These are phyloP conservation scores for Malassezia nana DNA, from an alignment of 1,284 basidiomycete genomes.

Conservation along the genomic window DNA sequence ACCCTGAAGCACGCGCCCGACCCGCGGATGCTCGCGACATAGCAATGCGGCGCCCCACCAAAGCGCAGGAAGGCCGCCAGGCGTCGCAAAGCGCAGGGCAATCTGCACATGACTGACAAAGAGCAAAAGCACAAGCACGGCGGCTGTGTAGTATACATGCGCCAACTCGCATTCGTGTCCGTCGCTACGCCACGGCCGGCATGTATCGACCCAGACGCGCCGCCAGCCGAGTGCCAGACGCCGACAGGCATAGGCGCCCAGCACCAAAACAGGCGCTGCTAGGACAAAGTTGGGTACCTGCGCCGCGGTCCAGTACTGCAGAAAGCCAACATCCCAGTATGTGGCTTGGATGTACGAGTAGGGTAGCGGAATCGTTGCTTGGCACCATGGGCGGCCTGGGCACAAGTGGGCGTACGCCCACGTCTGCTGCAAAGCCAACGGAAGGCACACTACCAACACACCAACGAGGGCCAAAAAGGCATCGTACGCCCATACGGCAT, in stretches of 20 bases:
- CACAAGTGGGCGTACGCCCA: slow-evolving; percentile 64
- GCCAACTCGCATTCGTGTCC: slow-evolving; percentile 49
- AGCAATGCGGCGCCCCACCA: slow-evolving; percentile 59
- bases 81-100: slow-evolving; percentile 65
- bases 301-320: slow-evolving; percentile 71
- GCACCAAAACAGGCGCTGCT: slow-evolving; percentile 59
- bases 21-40: neutral
- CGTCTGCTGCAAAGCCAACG: slow-evolving; percentile 64
- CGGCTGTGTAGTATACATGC: slow-evolving; percentile 60
- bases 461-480: neutral
- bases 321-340: slow-evolving; percentile 80
- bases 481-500: neutral
- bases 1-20: slow-evolving; percentile 51
- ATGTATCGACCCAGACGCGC: neutral
- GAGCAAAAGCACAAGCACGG: slow-evolving; percentile 58
- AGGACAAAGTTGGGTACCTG: slow-evolving; percentile 83
- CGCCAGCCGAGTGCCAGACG: neutral
- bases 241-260: neutral
- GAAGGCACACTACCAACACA: slow-evolving; percentile 50
- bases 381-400: slow-evolving; percentile 52
- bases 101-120: slow-evolving; percentile 84
- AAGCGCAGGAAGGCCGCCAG: slow-evolving; percentile 60
- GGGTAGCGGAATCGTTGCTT: slow-evolving; percentile 61
- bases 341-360: slow-evolving; percentile 72
- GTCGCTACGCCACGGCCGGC: neutral